Evolutionary conservation across 352 stramenopile genomes (phyloP).

Genomic region (Phytophthora europaea): DNA sequence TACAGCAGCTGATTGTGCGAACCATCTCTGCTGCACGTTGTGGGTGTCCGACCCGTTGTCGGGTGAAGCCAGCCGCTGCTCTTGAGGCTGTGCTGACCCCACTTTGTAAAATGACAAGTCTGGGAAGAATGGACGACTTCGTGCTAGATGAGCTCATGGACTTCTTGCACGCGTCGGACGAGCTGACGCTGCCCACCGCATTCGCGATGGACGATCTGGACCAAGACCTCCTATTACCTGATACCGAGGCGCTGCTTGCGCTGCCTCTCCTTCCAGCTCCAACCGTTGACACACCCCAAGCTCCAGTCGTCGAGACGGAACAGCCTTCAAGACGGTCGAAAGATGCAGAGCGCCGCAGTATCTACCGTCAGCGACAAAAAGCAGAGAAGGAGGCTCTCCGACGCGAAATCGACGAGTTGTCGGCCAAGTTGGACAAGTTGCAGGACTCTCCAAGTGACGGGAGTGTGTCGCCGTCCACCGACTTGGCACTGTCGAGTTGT

Average conservation of each 20-base stretch:
- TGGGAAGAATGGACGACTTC: slow-evolving; percentile 35
- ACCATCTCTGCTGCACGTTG: slow-evolving; percentile 19
- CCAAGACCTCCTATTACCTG: slow-evolving; percentile 2
- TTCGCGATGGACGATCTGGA: slow-evolving; percentile 11
- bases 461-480: slow-evolving; percentile 18
- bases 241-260: slow-evolving; percentile 11
- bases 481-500: slow-evolving; percentile 27
- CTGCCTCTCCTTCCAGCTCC: not conserved
- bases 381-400: slow-evolving; percentile 45
- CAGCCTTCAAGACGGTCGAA: slow-evolving; percentile 28
- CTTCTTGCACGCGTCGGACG: slow-evolving; percentile 35
- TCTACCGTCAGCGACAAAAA: slow-evolving; percentile 50
- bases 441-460: slow-evolving; percentile 13
- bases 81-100: not conserved
- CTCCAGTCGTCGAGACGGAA: not conserved
- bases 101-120: slow-evolving; percentile 33
- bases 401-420: slow-evolving; percentile 40
- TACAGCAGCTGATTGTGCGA: slow-evolving; percentile 20
- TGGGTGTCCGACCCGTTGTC: slow-evolving; percentile 29
- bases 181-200: slow-evolving; percentile 22
- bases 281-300: not conserved
- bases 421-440: slow-evolving; percentile 35
- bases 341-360: slow-evolving; percentile 41
- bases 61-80: slow-evolving; percentile 11
- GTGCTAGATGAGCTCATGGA: slow-evolving; percentile 39